phyloP scores from a whole-genome alignment of 2,329 filamentous ascomycete genomes.

The Helminthosporium solani region DNA sequence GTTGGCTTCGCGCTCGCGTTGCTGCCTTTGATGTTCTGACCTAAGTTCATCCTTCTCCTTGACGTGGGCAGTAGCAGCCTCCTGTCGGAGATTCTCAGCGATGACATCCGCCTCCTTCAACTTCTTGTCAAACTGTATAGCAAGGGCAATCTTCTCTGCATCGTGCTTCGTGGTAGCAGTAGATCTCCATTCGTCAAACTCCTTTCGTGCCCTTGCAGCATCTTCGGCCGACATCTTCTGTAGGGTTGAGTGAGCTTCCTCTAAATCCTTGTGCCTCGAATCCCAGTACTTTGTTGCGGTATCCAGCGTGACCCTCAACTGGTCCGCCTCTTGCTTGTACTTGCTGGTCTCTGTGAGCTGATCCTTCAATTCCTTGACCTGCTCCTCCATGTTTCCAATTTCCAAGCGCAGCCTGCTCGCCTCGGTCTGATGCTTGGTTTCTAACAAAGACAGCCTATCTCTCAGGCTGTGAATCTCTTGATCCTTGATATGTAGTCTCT shows the following conservation, averaged over 20 bases:
- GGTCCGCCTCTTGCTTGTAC: conserved; percentile 42
- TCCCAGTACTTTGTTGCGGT: conserved; percentile 44
- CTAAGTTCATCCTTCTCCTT: conserved; percentile 39
- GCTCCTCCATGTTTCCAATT: conserved; percentile 54
- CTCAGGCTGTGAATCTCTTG: conserved; percentile 54
- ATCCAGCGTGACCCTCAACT: conserved; percentile 31
- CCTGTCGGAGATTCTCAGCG: conserved; percentile 51
- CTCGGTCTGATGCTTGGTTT: conserved; percentile 53
- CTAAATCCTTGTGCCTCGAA: conserved; percentile 47
- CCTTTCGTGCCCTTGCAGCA: conserved; percentile 33
- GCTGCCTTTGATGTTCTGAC: conserved; percentile 34
- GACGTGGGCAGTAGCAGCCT: conserved; percentile 41
- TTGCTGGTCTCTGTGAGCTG: conserved; percentile 48
- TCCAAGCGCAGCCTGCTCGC: conserved; percentile 53
- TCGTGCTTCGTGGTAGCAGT: conserved; percentile 37
- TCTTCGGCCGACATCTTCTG: conserved; percentile 42
- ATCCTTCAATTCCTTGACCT: conserved; percentile 54
- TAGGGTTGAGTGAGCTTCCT: conserved; percentile 41
- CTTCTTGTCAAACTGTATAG: conserved; percentile 44
- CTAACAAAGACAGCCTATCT: conserved; percentile 51
- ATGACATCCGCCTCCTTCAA: conserved; percentile 50
- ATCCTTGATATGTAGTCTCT: conserved; percentile 55
- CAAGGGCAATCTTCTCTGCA: conserved; percentile 42
- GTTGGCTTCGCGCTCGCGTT: conserved; percentile 45
- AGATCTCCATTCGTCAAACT: conserved; percentile 49